Evolutionary conservation across 148 eudicot genomes (phyloP).

Genomic region (Talinum fruticosum): DNA sequence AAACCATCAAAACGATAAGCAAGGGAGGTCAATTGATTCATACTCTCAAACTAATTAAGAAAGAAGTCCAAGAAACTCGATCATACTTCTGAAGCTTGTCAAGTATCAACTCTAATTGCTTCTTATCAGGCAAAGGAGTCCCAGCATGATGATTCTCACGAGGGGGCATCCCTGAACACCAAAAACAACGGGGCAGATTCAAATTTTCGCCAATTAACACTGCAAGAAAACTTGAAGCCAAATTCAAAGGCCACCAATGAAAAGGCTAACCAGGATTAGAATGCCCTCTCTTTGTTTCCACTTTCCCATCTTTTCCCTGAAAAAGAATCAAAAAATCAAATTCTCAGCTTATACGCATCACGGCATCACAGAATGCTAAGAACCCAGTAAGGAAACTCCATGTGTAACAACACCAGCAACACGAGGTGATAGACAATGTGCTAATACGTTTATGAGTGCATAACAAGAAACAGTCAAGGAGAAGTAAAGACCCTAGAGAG

Average conservation of each 20-base stretch:
- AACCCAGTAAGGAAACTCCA: slow-evolving; percentile 11
- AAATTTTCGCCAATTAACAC: neutral
- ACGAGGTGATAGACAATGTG: neutral
- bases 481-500: slow-evolving; percentile 16
- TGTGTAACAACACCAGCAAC: neutral
- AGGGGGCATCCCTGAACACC: slow-evolving; percentile 40
- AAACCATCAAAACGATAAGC: slow-evolving; percentile 23
- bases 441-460: neutral
- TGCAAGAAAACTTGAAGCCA: neutral
- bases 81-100: slow-evolving; percentile 96
- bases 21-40: slow-evolving; percentile 10
- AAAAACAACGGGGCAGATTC: slow-evolving; percentile 17
- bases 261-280: slow-evolving; percentile 48
- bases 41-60: neutral
- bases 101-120: slow-evolving; percentile 69
- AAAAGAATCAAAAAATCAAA: slow-evolving; percentile 26
- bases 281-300: slow-evolving; percentile 32
- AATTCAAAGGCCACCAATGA: neutral
- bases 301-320: slow-evolving; percentile 45
- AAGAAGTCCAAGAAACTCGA: neutral
- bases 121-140: slow-evolving; percentile 70
- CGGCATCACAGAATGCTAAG: slow-evolving; percentile 1
- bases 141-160: slow-evolving; percentile 21
- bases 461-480: neutral
- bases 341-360: slow-evolving; percentile 9